A percentile compares a stretch with the other conserved stretches of the same genome.
Conservation (phyloP, 1,139 yeast species). For the Yamadazyma mexicana region DNA sequence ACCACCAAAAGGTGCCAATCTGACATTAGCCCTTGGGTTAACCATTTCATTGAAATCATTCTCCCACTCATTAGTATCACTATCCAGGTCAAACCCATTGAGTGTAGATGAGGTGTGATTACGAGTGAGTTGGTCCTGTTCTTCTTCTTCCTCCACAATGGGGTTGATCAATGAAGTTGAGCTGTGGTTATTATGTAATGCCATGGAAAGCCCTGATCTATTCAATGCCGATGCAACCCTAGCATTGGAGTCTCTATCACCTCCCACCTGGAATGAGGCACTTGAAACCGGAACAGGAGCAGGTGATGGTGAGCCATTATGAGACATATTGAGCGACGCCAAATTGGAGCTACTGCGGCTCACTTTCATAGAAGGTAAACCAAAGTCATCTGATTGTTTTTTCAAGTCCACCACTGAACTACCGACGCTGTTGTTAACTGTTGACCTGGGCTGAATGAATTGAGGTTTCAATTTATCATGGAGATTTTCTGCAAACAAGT, state of each 20-base stretch:
- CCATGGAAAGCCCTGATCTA: slow-evolving; percentile 22
- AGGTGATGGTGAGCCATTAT: slow-evolving; percentile 1
- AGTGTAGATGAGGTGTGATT: neutral
- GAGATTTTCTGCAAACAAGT: slow-evolving; percentile 17
- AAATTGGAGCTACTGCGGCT: slow-evolving; percentile 37
- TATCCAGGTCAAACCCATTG: slow-evolving; percentile 15
- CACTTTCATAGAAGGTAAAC: slow-evolving; percentile 42
- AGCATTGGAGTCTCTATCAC: slow-evolving; percentile 1
- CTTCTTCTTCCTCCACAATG: slow-evolving; percentile 23
- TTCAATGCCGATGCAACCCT: slow-evolving; percentile 18
- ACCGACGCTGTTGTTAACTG: slow-evolving; percentile 25
- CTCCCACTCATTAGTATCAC: slow-evolving; percentile 23
- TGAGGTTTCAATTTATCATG: slow-evolving; percentile 25
- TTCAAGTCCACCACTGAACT: slow-evolving; percentile 51
- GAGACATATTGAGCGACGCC: slow-evolving; percentile 13
- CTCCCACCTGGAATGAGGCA: neutral
- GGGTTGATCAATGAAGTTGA: slow-evolving; percentile 29
- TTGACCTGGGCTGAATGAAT: slow-evolving; percentile 49
- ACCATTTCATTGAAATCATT: slow-evolving; percentile 30
- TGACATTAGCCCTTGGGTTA: slow-evolving; percentile 28
- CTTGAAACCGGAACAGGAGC: neutral
- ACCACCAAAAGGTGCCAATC: slow-evolving; percentile 75
- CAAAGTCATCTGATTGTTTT: slow-evolving; percentile 29
- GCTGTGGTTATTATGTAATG: slow-evolving; percentile 28
- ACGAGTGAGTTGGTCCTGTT: neutral